Percentiles rank a stretch among this genome's conserved stretches.
Conservation (phyloP, 2,329 filamentous ascomycete species). For the Ceratocystis smalleyi region DNA sequence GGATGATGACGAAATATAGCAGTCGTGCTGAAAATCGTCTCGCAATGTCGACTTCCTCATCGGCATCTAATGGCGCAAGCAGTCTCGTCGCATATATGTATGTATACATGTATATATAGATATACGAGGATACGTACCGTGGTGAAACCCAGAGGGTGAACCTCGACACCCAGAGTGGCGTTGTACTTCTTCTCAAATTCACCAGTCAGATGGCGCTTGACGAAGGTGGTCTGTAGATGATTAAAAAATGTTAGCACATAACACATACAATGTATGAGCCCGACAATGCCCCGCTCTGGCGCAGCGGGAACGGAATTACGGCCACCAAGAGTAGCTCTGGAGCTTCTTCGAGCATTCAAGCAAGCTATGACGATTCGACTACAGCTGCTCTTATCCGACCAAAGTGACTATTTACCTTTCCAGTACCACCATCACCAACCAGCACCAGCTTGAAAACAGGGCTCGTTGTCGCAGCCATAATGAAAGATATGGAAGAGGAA, state of each 20-base stretch:
- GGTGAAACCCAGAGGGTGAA: constrained; percentile 94
- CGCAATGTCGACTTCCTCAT: constrained; percentile 1
- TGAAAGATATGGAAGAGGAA: constrained; percentile 14
- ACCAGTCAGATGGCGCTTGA: constrained; percentile 99
- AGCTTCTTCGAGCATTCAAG: background rate
- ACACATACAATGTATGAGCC: background rate
- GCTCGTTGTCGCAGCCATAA: constrained; percentile 23
- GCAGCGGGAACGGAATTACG: background rate
- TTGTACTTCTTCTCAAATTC: constrained; percentile 99
- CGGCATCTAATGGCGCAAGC: background rate
- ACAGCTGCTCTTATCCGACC: background rate
- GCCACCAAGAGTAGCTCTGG: background rate
- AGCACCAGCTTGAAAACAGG: constrained; percentile 99
- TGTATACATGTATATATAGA: constrained; percentile 19
- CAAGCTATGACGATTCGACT: background rate
- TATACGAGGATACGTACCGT: constrained; percentile 55
- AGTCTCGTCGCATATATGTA: constrained; percentile 21
- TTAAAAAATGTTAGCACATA: background rate
- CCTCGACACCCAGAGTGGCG: constrained; percentile 96
- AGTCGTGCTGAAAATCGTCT: background rate
- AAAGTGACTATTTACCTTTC: constrained; percentile 52
- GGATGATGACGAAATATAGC: background rate
- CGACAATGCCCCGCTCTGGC: constrained; percentile 12
- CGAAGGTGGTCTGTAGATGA: constrained; percentile 74
- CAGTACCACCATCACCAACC: constrained; percentile 97